These are phyloP conservation scores for Hyphodiscus hymeniophilus DNA, from an alignment of 495 filamentous ascomycete species.

Conservation along the genomic window DNA sequence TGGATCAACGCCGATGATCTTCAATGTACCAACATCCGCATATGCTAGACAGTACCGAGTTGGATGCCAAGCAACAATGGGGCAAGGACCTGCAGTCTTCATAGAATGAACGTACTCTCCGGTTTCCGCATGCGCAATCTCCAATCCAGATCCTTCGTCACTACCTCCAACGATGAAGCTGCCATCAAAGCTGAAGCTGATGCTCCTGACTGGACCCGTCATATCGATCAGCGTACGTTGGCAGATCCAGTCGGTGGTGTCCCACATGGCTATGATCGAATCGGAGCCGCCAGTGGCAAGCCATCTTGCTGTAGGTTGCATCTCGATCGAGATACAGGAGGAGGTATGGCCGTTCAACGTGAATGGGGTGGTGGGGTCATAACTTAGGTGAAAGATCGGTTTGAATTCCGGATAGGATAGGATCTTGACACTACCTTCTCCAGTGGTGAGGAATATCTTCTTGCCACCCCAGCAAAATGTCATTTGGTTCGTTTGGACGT, in stretches of 20 bases:
- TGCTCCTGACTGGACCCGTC: conserved; percentile 69
- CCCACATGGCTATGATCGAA: conserved; percentile 82
- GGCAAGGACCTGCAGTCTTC: conserved; percentile 53
- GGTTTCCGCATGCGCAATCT: conserved; percentile 77
- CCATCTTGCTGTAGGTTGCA: conserved; percentile 69
- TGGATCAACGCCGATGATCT: conserved; percentile 43
- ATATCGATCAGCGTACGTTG: conserved; percentile 69
- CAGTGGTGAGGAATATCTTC: conserved; percentile 72
- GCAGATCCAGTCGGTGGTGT: conserved; percentile 88
- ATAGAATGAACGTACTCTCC: conserved; percentile 80
- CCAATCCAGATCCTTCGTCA: conserved; percentile 67
- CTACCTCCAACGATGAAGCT: conserved; percentile 78
- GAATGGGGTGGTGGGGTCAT: conserved; percentile 36
- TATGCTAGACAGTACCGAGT: conserved; percentile 84
- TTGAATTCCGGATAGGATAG: conserved; percentile 59
- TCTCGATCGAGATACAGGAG: conserved; percentile 58
- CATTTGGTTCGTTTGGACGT: conserved; percentile 71
- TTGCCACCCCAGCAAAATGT: conserved; percentile 70
- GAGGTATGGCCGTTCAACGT: conserved; percentile 79
- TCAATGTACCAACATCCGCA: conserved; percentile 71
- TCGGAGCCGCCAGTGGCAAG: conserved; percentile 87
- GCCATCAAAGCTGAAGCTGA: conserved; percentile 90
- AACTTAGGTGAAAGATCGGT: conserved; percentile 33
- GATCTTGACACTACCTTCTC: conserved; percentile 75
- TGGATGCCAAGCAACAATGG: conserved; percentile 84